A percentile compares a stretch with the other conserved stretches of the same genome.
Evolutionary conservation across 139 green algal species (phyloP).

Genomic region (Zygnema circumcarinatum): DNA sequence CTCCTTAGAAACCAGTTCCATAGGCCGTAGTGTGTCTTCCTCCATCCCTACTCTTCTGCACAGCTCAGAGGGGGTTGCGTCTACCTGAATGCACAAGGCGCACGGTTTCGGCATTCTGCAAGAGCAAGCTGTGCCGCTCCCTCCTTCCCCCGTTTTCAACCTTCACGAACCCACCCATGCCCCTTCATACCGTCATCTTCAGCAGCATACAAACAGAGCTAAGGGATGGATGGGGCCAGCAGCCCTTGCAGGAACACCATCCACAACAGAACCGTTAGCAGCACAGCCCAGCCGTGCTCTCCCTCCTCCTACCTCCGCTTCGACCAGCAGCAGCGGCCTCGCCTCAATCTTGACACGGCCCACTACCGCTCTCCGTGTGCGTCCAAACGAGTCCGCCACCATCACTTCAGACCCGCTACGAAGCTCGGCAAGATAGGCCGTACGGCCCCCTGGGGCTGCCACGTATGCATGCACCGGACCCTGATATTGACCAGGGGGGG

Average conservation of each 20-base stretch:
- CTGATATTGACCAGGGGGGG: background rate
- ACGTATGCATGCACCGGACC: constrained; percentile 83
- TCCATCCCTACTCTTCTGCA: too few relatives aligned
- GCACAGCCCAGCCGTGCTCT: background rate
- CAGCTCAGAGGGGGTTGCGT: too few relatives aligned
- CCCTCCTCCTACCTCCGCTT: constrained; percentile 47
- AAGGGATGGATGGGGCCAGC: background rate
- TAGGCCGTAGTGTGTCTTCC: too few relatives aligned
- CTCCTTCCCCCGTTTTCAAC: background rate
- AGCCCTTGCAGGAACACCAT: constrained; percentile 6
- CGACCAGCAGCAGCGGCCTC: constrained; percentile 70
- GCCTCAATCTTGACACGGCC: constrained; percentile 74
- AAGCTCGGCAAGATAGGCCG: constrained; percentile 88
- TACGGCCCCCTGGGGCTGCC: constrained; percentile 66
- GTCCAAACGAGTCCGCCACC: constrained; percentile 73
- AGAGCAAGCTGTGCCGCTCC: constrained; percentile 19
- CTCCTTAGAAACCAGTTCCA: too few relatives aligned
- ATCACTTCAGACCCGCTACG: constrained; percentile 53
- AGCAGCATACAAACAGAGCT: constrained; percentile 14
- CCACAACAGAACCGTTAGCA: background rate
- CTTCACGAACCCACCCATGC: background rate
- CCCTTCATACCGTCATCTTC: background rate
- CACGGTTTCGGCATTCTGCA: constrained; percentile 95
- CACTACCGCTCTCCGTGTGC: constrained; percentile 69
- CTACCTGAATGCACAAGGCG: constrained; percentile 69